Conservation (phyloP, 345 rosid species). For the Salix koriyanagi region DNA sequence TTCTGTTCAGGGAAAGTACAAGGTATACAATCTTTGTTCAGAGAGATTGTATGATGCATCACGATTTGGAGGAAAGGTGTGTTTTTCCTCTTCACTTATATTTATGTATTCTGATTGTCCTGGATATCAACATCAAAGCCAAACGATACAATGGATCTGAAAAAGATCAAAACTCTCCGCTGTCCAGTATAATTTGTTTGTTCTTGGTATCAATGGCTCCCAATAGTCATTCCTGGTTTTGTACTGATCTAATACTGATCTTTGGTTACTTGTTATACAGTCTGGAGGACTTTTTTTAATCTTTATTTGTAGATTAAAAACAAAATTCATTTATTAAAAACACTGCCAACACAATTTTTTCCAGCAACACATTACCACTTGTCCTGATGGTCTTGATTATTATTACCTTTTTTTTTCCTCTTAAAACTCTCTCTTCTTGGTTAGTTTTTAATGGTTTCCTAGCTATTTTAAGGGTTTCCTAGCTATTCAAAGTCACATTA, state of each 20-base stretch:
- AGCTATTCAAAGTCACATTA: background rate
- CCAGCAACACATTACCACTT: background rate
- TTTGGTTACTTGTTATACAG: background rate
- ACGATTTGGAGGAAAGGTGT: conserved; percentile 29
- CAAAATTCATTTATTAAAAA: background rate
- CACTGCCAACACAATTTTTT: background rate
- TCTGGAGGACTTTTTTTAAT: background rate
- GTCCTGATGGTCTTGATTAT: no score
- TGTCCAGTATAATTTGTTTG: background rate
- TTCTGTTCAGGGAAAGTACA: conserved; percentile 30
- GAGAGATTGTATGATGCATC: conserved; percentile 33
- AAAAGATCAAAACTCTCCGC: background rate
- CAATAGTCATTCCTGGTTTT: background rate
- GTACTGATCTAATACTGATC: background rate
- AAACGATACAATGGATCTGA: background rate
- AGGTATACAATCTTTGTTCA: conserved; percentile 31
- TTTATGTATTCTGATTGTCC: background rate
- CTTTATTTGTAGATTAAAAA: background rate
- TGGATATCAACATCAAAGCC: background rate
- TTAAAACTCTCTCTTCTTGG: background rate
- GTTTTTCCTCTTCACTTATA: conserved; percentile 2
- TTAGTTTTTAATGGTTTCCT: background rate
- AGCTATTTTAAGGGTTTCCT: background rate
- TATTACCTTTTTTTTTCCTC: no score
- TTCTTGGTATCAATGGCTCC: background rate